Conservation (phyloP, 2,329 filamentous ascomycete species). For the Colletotrichum horii region DNA sequence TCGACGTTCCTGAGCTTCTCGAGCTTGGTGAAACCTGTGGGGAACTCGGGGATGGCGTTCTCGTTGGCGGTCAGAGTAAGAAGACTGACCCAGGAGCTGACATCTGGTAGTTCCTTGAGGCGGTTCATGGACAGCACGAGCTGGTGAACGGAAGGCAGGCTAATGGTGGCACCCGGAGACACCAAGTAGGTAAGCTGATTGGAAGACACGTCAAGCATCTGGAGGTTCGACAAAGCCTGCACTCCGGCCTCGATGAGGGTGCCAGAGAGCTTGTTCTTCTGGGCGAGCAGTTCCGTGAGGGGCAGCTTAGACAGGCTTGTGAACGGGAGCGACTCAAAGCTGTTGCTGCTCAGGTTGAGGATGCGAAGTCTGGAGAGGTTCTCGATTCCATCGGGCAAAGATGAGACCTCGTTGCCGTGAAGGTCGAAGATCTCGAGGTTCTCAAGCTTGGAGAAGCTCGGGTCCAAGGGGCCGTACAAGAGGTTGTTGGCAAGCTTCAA, state of each 20-base stretch:
- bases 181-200: conserved; percentile 72
- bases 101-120: conserved; percentile 72
- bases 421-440: conserved; percentile 83
- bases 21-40: conserved; percentile 74
- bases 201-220: conserved; percentile 77
- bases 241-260: conserved; percentile 71
- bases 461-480: conserved; percentile 70
- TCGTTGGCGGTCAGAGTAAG: conserved; percentile 79
- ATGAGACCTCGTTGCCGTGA: conserved; percentile 78
- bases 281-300: conserved; percentile 73
- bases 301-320: conserved; percentile 70
- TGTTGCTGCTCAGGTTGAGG: conserved; percentile 82
- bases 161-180: conserved; percentile 49
- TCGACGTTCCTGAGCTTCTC: conserved; percentile 76
- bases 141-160: conserved; percentile 74
- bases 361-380: conserved; percentile 73
- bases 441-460: conserved; percentile 65
- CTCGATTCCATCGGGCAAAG: conserved; percentile 71
- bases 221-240: conserved; percentile 65
- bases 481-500: conserved; percentile 82
- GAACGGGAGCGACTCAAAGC: conserved; percentile 74
- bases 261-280: conserved; percentile 80
- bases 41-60: conserved; percentile 80
- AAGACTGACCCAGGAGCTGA: conserved; percentile 76
- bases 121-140: conserved; percentile 84